These are phyloP conservation scores for Aspergillus fumigatus DNA, from an alignment of 2,329 filamentous ascomycete species.

Conservation along the genomic window DNA sequence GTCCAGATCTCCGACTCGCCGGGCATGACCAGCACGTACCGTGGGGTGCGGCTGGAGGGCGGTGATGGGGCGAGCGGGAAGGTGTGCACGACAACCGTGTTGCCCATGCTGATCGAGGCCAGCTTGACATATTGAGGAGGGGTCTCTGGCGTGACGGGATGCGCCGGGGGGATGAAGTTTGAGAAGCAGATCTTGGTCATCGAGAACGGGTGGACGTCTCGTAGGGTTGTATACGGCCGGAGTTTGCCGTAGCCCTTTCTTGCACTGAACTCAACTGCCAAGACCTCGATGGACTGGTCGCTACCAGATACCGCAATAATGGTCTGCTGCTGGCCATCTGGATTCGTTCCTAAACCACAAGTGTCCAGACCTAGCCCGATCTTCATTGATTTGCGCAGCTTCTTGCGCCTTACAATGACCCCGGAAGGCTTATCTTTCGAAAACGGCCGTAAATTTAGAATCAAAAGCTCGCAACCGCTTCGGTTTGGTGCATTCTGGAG, in stretches of 20 bases:
- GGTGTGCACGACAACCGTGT: conserved; percentile 73
- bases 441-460: conserved; percentile 37
- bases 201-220: conserved; percentile 53
- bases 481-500: conserved; percentile 54
- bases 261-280: conserved; percentile 65
- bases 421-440: conserved; percentile 29
- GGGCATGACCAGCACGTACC: conserved; percentile 66
- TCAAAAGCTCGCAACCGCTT: conserved; percentile 51
- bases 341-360: conserved; percentile 58
- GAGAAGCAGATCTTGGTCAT: conserved; percentile 55
- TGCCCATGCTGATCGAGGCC: conserved; percentile 75
- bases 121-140: conserved; percentile 64
- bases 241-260: conserved; percentile 44
- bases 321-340: conserved; percentile 66
- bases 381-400: conserved; percentile 63
- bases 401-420: conserved; percentile 48
- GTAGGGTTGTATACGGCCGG: conserved; percentile 48
- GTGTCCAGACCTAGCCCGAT: conserved; percentile 76
- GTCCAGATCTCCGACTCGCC: conserved; percentile 50
- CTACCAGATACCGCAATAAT: conserved; percentile 75
- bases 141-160: conserved; percentile 45
- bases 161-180: conserved; percentile 48
- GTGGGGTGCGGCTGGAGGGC: conserved; percentile 47
- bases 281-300: conserved; percentile 72
- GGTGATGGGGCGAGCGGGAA: conserved; percentile 59